Base-by-base conservation (phyloP, 1,284 basidiomycete genomes). In the Amylostereum areolatum region DNA sequence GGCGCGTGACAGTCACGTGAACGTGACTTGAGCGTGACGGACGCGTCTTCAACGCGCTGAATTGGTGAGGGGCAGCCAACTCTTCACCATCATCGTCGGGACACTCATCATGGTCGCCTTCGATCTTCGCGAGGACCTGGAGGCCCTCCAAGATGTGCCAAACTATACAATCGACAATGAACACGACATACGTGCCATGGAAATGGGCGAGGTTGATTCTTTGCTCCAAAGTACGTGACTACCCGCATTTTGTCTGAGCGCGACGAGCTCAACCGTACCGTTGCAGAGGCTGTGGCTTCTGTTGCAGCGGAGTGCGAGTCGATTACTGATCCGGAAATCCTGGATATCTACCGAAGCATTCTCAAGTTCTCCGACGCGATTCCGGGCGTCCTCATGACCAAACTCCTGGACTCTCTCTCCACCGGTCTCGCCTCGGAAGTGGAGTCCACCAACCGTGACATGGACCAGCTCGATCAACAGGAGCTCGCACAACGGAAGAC, bases 321-420 rank as follows among this genome's bases (percentile, higher is more conserved):
- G 2, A 84, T 96, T 47, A 65, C 73, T 0, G 78, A 89, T 35
- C 67, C 71, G 1, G 73, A 81, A 24, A 78, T 85, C 7, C 89
- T 93, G 55, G 90, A 92, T 59, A 78, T 87, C 24, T 90, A 88
- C 58, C 75, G 89, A 47, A 86, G 81, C 54, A 71, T 94, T 6
- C 73, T 94, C 58, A 91, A 90, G 64, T 68, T 83, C 57, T 74
- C 84, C 0, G 75, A 80, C 34, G 60, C 67, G 1, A 74, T 91
- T 3, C 74, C 79, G 2, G 78, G 79, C 7, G 58, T 71, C 0
- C 69, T 80, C 48, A 86, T 89, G 78, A 83, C 68, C 69, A 92
- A 92, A 61, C 69, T 92, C 1, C 74, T 92, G 36, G 90, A 92
- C 65, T 84, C 86, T 1, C 70, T 92, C 45, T 71, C 77, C 1